Percentiles rank a stretch among this genome's conserved stretches.
phyloP scores from a whole-genome alignment of 225 moss, liverwort and hornwort genomes.

The Pseudoscleropodium purum region DNA sequence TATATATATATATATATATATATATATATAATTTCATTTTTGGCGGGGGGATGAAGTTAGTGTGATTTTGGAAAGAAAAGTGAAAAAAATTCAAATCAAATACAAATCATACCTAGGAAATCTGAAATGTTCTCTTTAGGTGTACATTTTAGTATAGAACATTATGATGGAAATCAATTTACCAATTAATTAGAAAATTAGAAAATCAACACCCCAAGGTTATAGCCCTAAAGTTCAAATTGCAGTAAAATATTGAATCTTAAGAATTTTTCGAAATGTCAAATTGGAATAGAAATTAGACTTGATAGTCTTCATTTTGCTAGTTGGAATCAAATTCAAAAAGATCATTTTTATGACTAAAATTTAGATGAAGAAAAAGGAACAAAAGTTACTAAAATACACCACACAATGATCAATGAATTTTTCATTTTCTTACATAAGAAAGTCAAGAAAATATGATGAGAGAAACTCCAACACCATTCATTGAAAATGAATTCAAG shows the following conservation, averaged over 20 bases:
- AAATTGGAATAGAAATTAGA: not conserved
- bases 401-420: too few relatives aligned
- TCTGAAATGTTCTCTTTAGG: rapidly evolving
- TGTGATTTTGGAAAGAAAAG: not conserved
- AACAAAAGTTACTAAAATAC: not conserved
- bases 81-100: not conserved
- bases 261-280: not conserved
- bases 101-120: not conserved
- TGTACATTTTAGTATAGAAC: not conserved
- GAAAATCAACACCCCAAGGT: not conserved
- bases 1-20: too few relatives aligned
- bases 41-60: not conserved
- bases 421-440: too few relatives aligned
- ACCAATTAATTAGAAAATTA: rapidly evolving
- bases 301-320: not conserved
- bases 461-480: too few relatives aligned
- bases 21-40: too few relatives aligned
- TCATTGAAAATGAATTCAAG: too few relatives aligned
- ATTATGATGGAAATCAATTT: not conserved
- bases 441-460: not conserved
- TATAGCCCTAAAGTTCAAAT: not conserved
- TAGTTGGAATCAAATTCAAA: not conserved
- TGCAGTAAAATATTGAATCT: not conserved
- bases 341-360: not conserved
- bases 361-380: not conserved